phyloP scores from a whole-genome alignment of 352 stramenopile species.

The Globisporangium mamillatum region DNA sequence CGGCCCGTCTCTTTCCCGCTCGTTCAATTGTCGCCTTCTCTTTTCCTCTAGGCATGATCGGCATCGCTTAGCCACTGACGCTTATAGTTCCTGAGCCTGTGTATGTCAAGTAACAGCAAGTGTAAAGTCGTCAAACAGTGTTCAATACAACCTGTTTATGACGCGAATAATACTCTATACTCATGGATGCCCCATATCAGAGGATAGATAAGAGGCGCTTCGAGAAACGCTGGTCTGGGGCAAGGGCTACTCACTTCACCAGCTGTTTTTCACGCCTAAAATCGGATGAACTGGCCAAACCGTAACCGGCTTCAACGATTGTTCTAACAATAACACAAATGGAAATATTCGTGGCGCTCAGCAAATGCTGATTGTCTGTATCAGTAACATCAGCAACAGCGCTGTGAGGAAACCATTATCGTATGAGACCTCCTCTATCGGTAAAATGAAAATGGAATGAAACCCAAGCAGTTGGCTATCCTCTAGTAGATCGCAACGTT shows the following conservation, averaged over 20 bases:
- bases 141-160: background rate
- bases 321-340: background rate
- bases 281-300: background rate
- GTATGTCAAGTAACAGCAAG: background rate
- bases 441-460: background rate
- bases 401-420: background rate
- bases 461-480: background rate
- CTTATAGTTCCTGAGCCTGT: background rate
- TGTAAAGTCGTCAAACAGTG: background rate
- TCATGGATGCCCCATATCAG: background rate
- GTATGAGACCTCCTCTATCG: background rate
- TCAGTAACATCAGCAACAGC: background rate
- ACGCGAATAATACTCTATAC: background rate
- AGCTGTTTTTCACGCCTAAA: conserved; percentile 5
- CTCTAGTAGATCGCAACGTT: background rate
- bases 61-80: too few relatives aligned
- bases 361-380: background rate
- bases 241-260: background rate
- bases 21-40: conserved; percentile 4
- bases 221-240: background rate
- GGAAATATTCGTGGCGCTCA: background rate
- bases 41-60: background rate
- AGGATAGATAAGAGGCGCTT: background rate
- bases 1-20: conserved; percentile 4
- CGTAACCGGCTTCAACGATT: background rate